These are phyloP conservation scores for Cucurbita ficifolia DNA, from an alignment of 306 rosid genomes.

Conservation along the genomic window DNA sequence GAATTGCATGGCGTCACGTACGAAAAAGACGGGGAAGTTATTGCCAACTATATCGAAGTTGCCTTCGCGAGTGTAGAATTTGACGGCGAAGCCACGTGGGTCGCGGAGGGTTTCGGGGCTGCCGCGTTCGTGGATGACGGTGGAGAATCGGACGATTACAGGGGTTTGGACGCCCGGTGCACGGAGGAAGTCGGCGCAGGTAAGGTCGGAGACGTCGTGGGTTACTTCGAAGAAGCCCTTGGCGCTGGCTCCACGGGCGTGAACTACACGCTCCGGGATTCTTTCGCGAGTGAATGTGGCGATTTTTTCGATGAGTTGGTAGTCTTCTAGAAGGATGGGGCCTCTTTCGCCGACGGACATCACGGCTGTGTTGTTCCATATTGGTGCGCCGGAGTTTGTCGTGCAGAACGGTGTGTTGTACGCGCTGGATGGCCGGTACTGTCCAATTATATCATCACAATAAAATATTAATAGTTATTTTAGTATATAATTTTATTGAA, in stretches of 20 bases:
- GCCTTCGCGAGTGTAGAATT: constrained; percentile 93
- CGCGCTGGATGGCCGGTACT: constrained; percentile 82
- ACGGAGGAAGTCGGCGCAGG: constrained; percentile 90
- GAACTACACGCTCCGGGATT: constrained; percentile 92
- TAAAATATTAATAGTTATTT: too few species aligned
- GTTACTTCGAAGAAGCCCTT: constrained; percentile 97
- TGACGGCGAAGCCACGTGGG: constrained; percentile 81
- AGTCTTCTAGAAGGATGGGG: constrained; percentile 86
- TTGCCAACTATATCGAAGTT: constrained; percentile 87
- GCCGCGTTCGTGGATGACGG: constrained; percentile 93
- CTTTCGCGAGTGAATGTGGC: constrained; percentile 78
- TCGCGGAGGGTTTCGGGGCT: constrained; percentile 92
- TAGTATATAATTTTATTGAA: too few species aligned
- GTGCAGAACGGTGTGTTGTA: constrained; percentile 70
- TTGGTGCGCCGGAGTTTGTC: constrained; percentile 79
- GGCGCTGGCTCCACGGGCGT: constrained; percentile 97
- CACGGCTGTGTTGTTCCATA: constrained; percentile 65
- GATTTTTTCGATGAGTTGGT: constrained; percentile 79
- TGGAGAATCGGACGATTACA: constrained; percentile 81
- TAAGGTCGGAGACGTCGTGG: constrained; percentile 67
- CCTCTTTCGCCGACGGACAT: constrained; percentile 70
- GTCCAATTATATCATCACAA: not conserved
- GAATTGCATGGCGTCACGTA: constrained; percentile 78
- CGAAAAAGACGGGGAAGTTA: constrained; percentile 70
- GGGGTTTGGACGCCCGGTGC: constrained; percentile 97